A percentile compares a stretch with the other conserved stretches of the same genome.
Evolutionary conservation across 1,284 basidiomycete species (phyloP).

Genomic region (Leucoagaricus sp.): DNA sequence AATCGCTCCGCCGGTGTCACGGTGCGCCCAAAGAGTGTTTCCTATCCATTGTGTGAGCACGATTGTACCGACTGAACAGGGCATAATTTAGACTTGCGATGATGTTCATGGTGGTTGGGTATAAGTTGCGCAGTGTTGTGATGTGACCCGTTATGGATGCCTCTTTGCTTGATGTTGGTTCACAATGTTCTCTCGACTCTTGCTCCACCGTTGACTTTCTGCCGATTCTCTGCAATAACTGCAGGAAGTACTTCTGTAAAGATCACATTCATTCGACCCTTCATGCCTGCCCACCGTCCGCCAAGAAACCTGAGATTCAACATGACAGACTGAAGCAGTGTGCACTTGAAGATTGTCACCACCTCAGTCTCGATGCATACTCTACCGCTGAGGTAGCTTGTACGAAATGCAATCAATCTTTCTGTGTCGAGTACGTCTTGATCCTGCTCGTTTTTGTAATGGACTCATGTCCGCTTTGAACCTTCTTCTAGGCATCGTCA

Average conservation of each 20-base stretch:
- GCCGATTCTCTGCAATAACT: slow-evolving; percentile 57
- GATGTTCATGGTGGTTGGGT: slow-evolving; percentile 62
- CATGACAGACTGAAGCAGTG: slow-evolving; percentile 48
- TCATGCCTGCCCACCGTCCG: slow-evolving; percentile 50
- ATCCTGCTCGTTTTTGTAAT: slow-evolving; percentile 6
- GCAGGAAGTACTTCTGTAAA: slow-evolving; percentile 54
- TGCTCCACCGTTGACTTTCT: slow-evolving; percentile 65
- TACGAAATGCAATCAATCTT: slow-evolving; percentile 52
- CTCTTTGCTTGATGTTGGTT: slow-evolving; percentile 43
- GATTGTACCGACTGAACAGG: slow-evolving; percentile 4
- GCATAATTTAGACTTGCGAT: slow-evolving; percentile 51
- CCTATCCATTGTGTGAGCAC: slow-evolving; percentile 47
- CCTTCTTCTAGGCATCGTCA: slow-evolving; percentile 56
- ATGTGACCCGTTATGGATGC: slow-evolving; percentile 21
- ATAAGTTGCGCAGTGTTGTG: not conserved
- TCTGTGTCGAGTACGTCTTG: slow-evolving; percentile 59
- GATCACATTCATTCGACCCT: slow-evolving; percentile 57
- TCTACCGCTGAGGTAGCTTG: slow-evolving; percentile 42
- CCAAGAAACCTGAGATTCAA: slow-evolving; percentile 11
- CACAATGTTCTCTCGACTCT: slow-evolving; percentile 51
- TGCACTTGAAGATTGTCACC: slow-evolving; percentile 49
- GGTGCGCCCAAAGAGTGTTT: slow-evolving; percentile 91
- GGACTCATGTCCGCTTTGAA: slow-evolving; percentile 8
- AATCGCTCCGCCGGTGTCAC: slow-evolving; percentile 96
- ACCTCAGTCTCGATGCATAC: slow-evolving; percentile 50